Conservation (phyloP, 352 stramenopile species). For the Phytophthora gonapodyides region DNA sequence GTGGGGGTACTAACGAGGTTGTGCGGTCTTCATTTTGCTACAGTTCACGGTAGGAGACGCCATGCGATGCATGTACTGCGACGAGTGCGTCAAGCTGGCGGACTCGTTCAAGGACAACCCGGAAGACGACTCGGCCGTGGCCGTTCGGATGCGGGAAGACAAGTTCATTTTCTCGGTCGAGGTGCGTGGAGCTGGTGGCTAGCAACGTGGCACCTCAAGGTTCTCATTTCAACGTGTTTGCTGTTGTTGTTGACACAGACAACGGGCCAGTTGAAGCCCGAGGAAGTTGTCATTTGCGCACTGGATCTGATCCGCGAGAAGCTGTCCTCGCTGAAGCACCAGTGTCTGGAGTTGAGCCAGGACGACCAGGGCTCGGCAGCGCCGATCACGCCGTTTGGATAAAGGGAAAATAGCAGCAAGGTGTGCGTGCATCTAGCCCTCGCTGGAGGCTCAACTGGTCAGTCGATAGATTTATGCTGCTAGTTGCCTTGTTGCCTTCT, state of each 20-base stretch:
- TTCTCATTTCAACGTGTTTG: slow-evolving; percentile 9
- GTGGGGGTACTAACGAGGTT: slow-evolving; percentile 6
- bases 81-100: slow-evolving; percentile 94
- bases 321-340: slow-evolving; percentile 83
- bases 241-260: slow-evolving; percentile 42
- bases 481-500: slow-evolving; percentile 23
- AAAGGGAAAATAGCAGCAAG: slow-evolving; percentile 30
- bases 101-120: slow-evolving; percentile 94
- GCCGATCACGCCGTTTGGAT: slow-evolving; percentile 85
- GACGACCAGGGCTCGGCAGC: slow-evolving; percentile 67
- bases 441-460: slow-evolving; percentile 7
- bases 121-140: slow-evolving; percentile 95
- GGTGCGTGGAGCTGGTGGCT: slow-evolving; percentile 36
- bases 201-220: neutral
- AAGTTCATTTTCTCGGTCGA: slow-evolving; percentile 98
- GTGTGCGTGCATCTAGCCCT: slow-evolving; percentile 17
- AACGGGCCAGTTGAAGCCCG: slow-evolving; percentile 81
- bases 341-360: slow-evolving; percentile 85
- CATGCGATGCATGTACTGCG: slow-evolving; percentile 94
- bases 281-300: slow-evolving; percentile 88
- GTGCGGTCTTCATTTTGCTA: too few relatives aligned
- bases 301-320: slow-evolving; percentile 89
- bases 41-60: slow-evolving; percentile 68
- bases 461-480: slow-evolving; percentile 39
- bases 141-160: slow-evolving; percentile 88